Conservation (phyloP, 768 basidiomycete species). For the Hygrophoropsis aurantiaca region DNA sequence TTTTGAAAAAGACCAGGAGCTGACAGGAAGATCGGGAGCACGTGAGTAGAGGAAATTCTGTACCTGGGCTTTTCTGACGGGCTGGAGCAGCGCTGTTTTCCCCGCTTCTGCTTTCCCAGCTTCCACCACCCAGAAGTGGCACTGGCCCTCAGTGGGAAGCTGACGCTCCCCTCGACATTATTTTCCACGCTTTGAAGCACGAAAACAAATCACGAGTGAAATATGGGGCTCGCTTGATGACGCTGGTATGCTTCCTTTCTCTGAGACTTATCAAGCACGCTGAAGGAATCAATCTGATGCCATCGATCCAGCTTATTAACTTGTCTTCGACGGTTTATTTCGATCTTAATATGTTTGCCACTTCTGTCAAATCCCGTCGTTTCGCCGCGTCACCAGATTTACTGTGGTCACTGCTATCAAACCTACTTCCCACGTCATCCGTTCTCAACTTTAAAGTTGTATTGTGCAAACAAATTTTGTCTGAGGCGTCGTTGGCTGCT, state of each 20-base stretch:
- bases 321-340: conserved; percentile 37
- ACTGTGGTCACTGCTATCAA: conserved; percentile 35
- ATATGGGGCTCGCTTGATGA: conserved; percentile 35
- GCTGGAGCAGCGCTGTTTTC: conserved; percentile 42
- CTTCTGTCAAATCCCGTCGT: conserved; percentile 36
- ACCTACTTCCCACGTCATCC: conserved; percentile 34
- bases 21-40: conserved; percentile 31
- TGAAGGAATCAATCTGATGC: background rate
- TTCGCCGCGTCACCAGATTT: conserved; percentile 27
- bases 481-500: conserved; percentile 17
- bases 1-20: conserved; percentile 66
- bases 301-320: conserved; percentile 36
- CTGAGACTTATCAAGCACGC: background rate
- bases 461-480: conserved; percentile 41
- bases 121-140: conserved; percentile 52
- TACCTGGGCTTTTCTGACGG: no score
- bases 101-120: conserved; percentile 54
- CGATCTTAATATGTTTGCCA: conserved; percentile 36
- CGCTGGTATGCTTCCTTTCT: conserved; percentile 23
- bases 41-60: conserved; percentile 28
- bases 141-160: conserved; percentile 55
- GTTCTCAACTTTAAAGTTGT: conserved; percentile 41
- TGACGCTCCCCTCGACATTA: conserved; percentile 48
- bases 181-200: conserved; percentile 38
- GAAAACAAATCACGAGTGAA: conserved; percentile 25